Evolutionary conservation across 805 yeast species (phyloP).

Genomic region (Starmerella etchellsii): DNA sequence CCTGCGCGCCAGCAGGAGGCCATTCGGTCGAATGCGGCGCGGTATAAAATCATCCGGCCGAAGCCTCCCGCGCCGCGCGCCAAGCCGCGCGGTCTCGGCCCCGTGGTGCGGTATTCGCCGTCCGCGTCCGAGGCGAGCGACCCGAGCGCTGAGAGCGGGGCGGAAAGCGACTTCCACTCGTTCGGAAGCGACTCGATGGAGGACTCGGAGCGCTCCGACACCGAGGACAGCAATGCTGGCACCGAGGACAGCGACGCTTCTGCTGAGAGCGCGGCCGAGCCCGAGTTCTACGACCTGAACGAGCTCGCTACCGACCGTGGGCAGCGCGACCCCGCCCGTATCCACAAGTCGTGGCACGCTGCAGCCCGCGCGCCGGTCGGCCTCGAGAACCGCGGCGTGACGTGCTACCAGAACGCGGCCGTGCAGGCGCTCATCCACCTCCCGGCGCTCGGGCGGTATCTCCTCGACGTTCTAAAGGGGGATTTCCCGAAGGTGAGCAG

Average conservation of each 20-base stretch:
- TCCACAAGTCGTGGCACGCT: conserved; percentile 52
- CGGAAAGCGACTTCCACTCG: not conserved
- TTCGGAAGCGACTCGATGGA: conserved; percentile 1
- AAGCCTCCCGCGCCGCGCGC: not conserved
- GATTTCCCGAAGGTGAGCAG: conserved; percentile 29
- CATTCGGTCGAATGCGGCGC: conserved; percentile 18
- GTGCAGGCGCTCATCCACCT: conserved; percentile 81
- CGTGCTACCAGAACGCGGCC: conserved; percentile 94
- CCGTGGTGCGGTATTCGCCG: not conserved
- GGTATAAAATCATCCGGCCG: conserved; percentile 11
- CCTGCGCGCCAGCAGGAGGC: conserved; percentile 46
- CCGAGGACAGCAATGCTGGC: not conserved
- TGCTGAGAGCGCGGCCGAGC: not conserved
- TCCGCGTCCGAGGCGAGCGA: too few species aligned
- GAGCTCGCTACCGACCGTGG: conserved; percentile 53
- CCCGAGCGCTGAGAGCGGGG: not conserved
- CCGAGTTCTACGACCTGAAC: conserved; percentile 41
- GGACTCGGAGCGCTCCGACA: conserved; percentile 7
- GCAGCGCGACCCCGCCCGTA: conserved; percentile 43
- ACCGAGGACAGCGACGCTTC: too few species aligned
- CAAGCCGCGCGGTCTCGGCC: not conserved
- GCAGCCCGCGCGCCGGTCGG: conserved; percentile 46
- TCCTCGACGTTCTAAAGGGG: conserved; percentile 49
- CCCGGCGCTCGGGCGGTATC: conserved; percentile 79
- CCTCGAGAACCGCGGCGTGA: conserved; percentile 79